Evolutionary conservation across 2,329 filamentous ascomycete species (phyloP), one percentile per base, ranked within the genome.

Genomic region (Colletotrichum theobromicola): DNA sequence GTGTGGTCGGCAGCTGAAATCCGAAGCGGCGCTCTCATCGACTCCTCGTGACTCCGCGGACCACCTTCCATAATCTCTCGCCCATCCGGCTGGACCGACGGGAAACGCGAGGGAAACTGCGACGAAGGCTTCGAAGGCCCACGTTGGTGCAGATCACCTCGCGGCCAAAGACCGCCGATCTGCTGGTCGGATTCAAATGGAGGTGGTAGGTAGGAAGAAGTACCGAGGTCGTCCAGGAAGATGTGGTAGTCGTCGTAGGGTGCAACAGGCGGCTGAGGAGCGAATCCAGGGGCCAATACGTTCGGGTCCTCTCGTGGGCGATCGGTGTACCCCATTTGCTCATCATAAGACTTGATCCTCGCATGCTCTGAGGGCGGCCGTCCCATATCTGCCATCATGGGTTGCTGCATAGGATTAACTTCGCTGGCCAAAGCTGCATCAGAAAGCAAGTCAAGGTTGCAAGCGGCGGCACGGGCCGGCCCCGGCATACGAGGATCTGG

Each of bases 371-470:
- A 79, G 42, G 85, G 82, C 7, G 82, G 76, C 61, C 87, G 87
- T 7, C 81, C 77, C 34, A 88, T 82, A 28, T 87, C 87, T 12
- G 85, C 79, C 77, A 90, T 85, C 81, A 89, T 87, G 26, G 87
- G 84, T 58, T 74, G 72, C 71, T 87, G 88, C 77, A 90, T 87
- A n/a, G 85, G 83, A 75, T 85, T 87, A 28, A 89, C 87, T 77
- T 90, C 88, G 72, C 88, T 89, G n/a, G 88, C 88, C 21, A 90
- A 87, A 8, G 90, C 90, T n/a, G 90, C 90, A 79, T 91, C 89
- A 7, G 90, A 91, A 21, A 92, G 82, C 12, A 92, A 83, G 75
- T 91, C 90, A 42, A 92, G 84, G 76, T 91, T 91, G 78, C 89
- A 90, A 4, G 88, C 88, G 18, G 84, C 85, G 15, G 85, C 80